Evolutionary conservation across 2,329 filamentous ascomycete species (phyloP).

Genomic region (Penicillium sclerotigenum): DNA sequence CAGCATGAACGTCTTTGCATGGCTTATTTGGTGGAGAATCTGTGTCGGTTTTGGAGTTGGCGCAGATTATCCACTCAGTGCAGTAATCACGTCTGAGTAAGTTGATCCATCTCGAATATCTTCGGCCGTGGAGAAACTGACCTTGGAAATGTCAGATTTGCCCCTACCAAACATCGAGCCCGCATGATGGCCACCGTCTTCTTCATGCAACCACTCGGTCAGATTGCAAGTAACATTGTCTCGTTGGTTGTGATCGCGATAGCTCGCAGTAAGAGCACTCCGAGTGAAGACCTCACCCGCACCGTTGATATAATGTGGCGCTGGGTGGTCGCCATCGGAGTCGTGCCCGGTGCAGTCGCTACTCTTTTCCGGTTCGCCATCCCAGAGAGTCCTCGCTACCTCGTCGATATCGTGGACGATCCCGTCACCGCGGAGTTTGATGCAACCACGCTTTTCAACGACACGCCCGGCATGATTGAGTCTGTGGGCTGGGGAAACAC

Average conservation of each 20-base stretch:
- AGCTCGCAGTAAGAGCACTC: slow-evolving; percentile 22
- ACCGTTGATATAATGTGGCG: slow-evolving; percentile 63
- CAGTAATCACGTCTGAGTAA: slow-evolving; percentile 67
- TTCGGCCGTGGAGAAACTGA: slow-evolving; percentile 1
- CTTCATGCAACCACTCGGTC: slow-evolving; percentile 66
- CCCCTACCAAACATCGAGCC: slow-evolving; percentile 59
- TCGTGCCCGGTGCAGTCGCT: slow-evolving; percentile 61
- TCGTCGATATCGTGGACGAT: slow-evolving; percentile 63
- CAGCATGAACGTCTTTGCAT: slow-evolving; percentile 46
- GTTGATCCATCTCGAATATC: slow-evolving; percentile 14
- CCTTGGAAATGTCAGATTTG: slow-evolving; percentile 35
- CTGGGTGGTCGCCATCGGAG: slow-evolving; percentile 64
- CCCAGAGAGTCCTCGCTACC: slow-evolving; percentile 64
- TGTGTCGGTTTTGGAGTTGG: slow-evolving; percentile 57
- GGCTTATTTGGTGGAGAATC: slow-evolving; percentile 50
- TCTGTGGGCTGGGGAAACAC: slow-evolving; percentile 31
- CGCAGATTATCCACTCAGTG: slow-evolving; percentile 66
- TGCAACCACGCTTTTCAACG: slow-evolving; percentile 58
- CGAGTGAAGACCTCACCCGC: slow-evolving; percentile 29
- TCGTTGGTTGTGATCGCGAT: slow-evolving; percentile 48
- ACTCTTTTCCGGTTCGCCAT: slow-evolving; percentile 66
- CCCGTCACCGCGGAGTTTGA: slow-evolving; percentile 58
- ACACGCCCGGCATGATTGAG: slow-evolving; percentile 20
- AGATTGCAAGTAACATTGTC: slow-evolving; percentile 62
- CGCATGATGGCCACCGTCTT: slow-evolving; percentile 67